Base-by-base conservation (phyloP, 2,329 filamentous ascomycete species). In the Hymenoscyphus fraxineus region DNA sequence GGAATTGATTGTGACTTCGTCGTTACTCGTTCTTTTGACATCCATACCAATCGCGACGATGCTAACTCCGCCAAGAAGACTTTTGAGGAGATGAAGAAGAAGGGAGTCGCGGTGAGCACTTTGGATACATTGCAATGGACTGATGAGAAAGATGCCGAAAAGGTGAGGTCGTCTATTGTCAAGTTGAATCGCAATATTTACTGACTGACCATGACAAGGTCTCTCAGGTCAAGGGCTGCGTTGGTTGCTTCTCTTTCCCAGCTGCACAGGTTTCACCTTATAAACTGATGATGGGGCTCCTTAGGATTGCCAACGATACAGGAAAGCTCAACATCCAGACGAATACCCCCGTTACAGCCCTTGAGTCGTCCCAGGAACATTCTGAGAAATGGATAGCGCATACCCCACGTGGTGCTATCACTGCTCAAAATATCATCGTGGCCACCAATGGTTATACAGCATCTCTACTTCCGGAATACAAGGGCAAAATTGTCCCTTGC, bases 371-470 rank as follows among this genome's bases (percentile, higher is more conserved):
- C n/a, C 69, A 65, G 6, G 39, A 65, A 1, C 64, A 66, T 22
- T 15, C 67, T 0, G 70, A 73, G 32, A 60, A 73, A 10, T 67
- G 68, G 19, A 85, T 82, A 77, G 78, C 73, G 1, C 74, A 87
- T 9, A 89, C 87, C 2, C 72, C 78, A 0, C 81, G 87, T 31
- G 88, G 88, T 9, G 72, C 66, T 0, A 81, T 88, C 60, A 73
- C 69, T 13, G 79, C 88, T 1, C 78, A 77, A 27, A 81, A 81
- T 40, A 78, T 91, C 16, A 77, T 91, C 32, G 80, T 88, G 51
- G 87, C 88, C 10, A 89, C 85, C 1, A 91, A 91, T 68, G 88
- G 79, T 10, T 91, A 90, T 73, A 89, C 87, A 0, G 82, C 85
- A 0, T 80, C 82, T 15, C 73, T 91, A 6, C 76, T 87, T 1